phyloP scores from a whole-genome alignment of 176 grass and related monocot genomes.

The Hordeum vulgare region MorexV3_pseudomolecules_assembly NC_058522.1:560573229-560573728 shows the following conservation, averaged over 20 bases:
- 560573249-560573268: background rate
- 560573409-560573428: background rate
- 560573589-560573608: background rate
- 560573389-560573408: background rate
- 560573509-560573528: background rate
- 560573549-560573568: background rate
- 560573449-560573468: background rate
- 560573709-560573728: background rate
- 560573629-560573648: background rate
- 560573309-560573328: background rate
- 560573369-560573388: background rate
- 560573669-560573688: background rate
- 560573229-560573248: background rate
- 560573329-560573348: background rate
- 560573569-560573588: background rate
- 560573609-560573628: background rate
- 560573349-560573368: background rate
- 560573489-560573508: background rate
- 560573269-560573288: background rate
- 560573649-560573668: background rate
- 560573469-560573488: background rate
- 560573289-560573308: slow-evolving; percentile 18
- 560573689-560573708: background rate
- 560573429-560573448: background rate
- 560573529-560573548: background rate